Base-by-base conservation (phyloP, 2,329 filamentous ascomycete genomes). In the Monilinia laxa region DNA sequence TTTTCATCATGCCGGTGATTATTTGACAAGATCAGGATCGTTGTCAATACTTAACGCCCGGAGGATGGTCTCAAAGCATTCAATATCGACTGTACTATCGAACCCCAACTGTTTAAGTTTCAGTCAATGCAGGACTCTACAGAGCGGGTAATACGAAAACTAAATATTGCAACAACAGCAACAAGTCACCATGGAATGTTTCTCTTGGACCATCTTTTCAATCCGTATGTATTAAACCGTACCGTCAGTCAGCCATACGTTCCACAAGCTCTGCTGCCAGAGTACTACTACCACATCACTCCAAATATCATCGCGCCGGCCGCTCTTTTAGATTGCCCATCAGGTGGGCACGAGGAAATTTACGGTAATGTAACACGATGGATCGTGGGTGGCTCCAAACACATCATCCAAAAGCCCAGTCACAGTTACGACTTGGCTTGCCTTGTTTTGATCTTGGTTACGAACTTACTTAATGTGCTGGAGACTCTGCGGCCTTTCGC, bases 181-280 rank as follows among this genome's bases (percentile, higher is more conserved):
- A 35, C 28, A 40, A 55, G 56, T 42, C 35, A 45, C 51, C 49
- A 54, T 16, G 31, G 31, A 14, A 49, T 55, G 23, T 58, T 42
- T 64, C 54, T 56, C 53, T 51, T 64, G 58, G 52, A 28, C 40
- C 60, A 58, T 14, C 31, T 42, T 6, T 35, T 35, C 5, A 14
- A 54, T 60, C 42, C 18, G n/a, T 53, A 59, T 65, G 55, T 54
- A 65, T 28, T 59, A 35, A 58, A 9, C 31, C 31, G 31, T 35
- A 28, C 63, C 63, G 45, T 65, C 63, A 59, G 31, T 59, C 56
- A 38, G 64, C 64, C 64, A 65, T 60, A 54, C 47, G 64, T 65
- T 65, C 28, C 55, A 65, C 64, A 60, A 54, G 55, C 55, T 53
- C 20, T 35, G 31, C 31, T 35, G 31, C 31, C 7, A 6, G 31